These are phyloP conservation scores for Martensiomyces pterosporus DNA, from an alignment of 192 early-diverging fungal genomes.

Conservation along the genomic window DNA sequence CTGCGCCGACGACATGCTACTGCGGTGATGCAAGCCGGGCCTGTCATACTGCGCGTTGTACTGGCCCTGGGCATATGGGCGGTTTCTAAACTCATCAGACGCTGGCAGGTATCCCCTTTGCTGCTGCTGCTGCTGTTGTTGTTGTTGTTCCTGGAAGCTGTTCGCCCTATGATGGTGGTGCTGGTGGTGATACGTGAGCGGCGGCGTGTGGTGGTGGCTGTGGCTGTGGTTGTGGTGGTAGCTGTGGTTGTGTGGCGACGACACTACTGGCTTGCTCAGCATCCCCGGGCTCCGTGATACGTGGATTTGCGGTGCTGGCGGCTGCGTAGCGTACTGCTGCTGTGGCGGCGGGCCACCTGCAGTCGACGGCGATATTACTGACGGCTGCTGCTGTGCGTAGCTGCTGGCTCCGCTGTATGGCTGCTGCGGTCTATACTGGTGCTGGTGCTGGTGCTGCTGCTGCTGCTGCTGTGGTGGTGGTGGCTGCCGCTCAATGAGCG, in stretches of 20 bases:
- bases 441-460: neutral
- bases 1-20: neutral
- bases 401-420: slow-evolving; percentile 6
- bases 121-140: too few species aligned
- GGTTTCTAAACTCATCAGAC: too few species aligned
- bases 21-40: neutral
- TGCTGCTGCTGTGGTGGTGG: slow-evolving; percentile 5
- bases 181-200: neutral
- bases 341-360: neutral
- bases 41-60: too few species aligned
- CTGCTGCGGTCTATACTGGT: too few species aligned
- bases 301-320: too few species aligned
- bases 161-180: neutral
- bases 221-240: neutral
- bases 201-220: neutral
- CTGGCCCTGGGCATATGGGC: too few species aligned
- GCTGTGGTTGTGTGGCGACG: neutral
- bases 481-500: slow-evolving; percentile 24
- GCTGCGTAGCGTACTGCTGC: neutral
- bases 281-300: slow-evolving; percentile 2
- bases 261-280: slow-evolving; percentile 1
- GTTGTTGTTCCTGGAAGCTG: too few species aligned
- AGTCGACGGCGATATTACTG: neutral
- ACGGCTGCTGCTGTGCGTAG: neutral
- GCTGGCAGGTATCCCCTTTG: too few species aligned